Percentiles rank a stretch among this genome's conserved stretches.
These are phyloP conservation scores for Rhizophagus prolifer DNA, from an alignment of 192 early-diverging fungal genomes.

Conservation along the genomic window DNA sequence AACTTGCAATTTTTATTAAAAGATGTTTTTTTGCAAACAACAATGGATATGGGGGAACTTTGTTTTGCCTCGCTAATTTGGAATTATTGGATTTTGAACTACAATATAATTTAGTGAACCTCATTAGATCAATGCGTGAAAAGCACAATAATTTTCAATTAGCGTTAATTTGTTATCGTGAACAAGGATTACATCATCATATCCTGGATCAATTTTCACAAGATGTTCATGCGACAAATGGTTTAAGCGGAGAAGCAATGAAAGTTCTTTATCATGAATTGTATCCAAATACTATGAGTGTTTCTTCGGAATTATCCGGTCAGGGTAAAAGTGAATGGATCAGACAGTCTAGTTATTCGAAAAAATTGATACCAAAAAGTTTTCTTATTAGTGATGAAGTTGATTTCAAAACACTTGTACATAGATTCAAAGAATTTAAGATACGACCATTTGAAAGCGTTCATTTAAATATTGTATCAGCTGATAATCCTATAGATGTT, in stretches of 20 bases:
- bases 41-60: slow-evolving; percentile 9
- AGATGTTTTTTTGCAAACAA: slow-evolving; percentile 27
- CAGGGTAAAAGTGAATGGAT: slow-evolving; percentile 29
- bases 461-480: slow-evolving; percentile 26
- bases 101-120: no score
- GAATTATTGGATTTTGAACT: no score
- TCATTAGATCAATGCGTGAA: neutral
- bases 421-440: slow-evolving; percentile 13
- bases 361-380: neutral
- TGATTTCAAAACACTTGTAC: slow-evolving; percentile 1
- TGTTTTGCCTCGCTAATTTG: slow-evolving; percentile 33
- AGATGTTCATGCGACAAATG: slow-evolving; percentile 24
- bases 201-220: slow-evolving; percentile 31
- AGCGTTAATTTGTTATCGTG: slow-evolving; percentile 25
- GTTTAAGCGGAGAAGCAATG: slow-evolving; percentile 18
- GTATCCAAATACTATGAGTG: slow-evolving; percentile 12
- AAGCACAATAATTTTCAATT: neutral
- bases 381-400: slow-evolving; percentile 23
- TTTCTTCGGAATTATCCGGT: slow-evolving; percentile 30
- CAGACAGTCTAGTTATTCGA: neutral
- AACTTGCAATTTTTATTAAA: slow-evolving; percentile 26
- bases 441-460: slow-evolving; percentile 12
- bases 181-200: slow-evolving; percentile 27
- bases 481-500: slow-evolving; percentile 15
- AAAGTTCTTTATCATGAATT: slow-evolving; percentile 15